Base-by-base conservation (phyloP, 768 basidiomycete species). In the Hygrophorus russula region DNA sequence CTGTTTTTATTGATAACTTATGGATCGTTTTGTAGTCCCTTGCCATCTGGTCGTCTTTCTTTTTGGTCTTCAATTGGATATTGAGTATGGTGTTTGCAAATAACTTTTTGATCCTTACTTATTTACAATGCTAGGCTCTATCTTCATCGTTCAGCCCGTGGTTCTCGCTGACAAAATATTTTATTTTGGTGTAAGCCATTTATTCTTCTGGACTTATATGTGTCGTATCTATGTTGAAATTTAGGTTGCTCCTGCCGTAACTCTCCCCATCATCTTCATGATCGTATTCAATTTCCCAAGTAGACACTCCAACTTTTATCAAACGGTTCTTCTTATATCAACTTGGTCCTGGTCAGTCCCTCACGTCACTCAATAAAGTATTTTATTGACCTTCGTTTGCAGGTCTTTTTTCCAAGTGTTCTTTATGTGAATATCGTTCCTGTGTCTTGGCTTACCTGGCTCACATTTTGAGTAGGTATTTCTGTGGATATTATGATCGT, bases 261-360 rank as follows among this genome's bases (percentile, higher is more conserved):
- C 17, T 27, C 12, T 13, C 30, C 19, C 42, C 44, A 41, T 37
- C 31, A 37, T 28, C 27, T 56, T 74, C 39, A 69, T 85, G 67
- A 71, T 86, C 43, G 63, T 79, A 41, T 80, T 73, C 53, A 79
- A 89, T 64, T 78, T 76, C 66, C 85, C 84, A 1, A 68, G 80
- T 33, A 72, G 79, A 46, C 67, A 72, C 15, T 24, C 24, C 7
- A 24, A 24, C 24, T 3, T 24, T 24, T 24, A 24, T 24, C 24
- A 24, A 7, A 24, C 24, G 7, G 24, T 24, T 7, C 24, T 24
- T 24, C 24, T 24, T 7, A 24, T 24, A 3, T 24, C 24, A 7
- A 24, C 24, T 7, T 24, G 24, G 24, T 24, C 24, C 24, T 24
- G 24, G 24, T 24, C 24, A 24, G 24, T 24, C 7, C 24, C 7